These are phyloP conservation scores for Trametes meyenii DNA, from an alignment of 768 basidiomycete species.

Conservation along the genomic window DNA sequence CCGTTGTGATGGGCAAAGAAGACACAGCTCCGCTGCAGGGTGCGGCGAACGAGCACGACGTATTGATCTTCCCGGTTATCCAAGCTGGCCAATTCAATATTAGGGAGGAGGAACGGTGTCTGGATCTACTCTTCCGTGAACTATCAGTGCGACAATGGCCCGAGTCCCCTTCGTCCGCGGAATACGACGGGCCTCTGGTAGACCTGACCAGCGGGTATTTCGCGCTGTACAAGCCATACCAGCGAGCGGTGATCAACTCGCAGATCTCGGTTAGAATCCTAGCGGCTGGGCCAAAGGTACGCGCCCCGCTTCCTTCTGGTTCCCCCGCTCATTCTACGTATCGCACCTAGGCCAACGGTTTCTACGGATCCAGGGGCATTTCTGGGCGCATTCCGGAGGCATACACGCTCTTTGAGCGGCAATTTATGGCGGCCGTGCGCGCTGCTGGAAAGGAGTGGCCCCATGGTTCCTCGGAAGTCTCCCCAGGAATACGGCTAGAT, in stretches of 20 bases:
- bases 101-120: conserved; percentile 77
- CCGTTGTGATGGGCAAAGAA: conserved; percentile 1
- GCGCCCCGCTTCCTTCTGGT: conserved; percentile 21
- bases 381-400: conserved; percentile 95
- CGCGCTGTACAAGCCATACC: conserved; percentile 80
- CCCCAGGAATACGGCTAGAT: conserved; percentile 65
- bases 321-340: neutral
- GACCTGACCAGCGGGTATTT: conserved; percentile 98
- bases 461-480: conserved; percentile 21
- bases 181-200: conserved; percentile 46
- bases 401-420: conserved; percentile 85
- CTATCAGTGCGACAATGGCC: conserved; percentile 32
- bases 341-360: conserved; percentile 84
- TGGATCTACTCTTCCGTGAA: conserved; percentile 61
- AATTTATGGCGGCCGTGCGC: conserved; percentile 71
- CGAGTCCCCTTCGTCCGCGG: neutral
- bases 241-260: conserved; percentile 64
- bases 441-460: conserved; percentile 44
- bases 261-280: conserved; percentile 70
- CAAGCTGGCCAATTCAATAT: conserved; percentile 89
- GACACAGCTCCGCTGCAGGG: neutral
- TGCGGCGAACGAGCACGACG: conserved; percentile 36
- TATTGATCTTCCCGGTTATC: conserved; percentile 77
- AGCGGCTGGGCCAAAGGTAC: conserved; percentile 84
- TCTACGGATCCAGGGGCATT: conserved; percentile 85